Conservation (phyloP, 78 protist species). For the slime mould (Dictyostelium discoideum) region DNA sequence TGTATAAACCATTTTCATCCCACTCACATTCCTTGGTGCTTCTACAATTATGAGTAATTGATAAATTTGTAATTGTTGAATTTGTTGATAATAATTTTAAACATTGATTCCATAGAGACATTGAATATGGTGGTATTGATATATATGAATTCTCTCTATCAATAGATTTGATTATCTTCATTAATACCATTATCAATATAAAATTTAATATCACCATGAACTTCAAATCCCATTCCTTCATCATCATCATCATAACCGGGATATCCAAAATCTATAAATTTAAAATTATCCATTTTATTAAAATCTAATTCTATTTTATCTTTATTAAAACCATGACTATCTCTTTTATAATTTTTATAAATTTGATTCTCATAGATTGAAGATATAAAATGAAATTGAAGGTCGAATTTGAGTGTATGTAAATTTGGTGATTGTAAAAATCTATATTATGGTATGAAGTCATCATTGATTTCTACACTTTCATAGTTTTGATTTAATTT, state of each 20-base stretch:
- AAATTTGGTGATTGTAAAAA: background rate
- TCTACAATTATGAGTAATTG: background rate
- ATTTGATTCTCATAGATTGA: background rate
- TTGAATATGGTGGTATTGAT: background rate
- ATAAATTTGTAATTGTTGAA: background rate
- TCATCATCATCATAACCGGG: no score
- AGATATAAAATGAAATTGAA: constrained; percentile 9
- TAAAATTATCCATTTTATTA: constrained; percentile 11
- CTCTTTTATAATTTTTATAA: background rate
- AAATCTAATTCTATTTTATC: background rate
- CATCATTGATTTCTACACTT: background rate
- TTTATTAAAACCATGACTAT: background rate
- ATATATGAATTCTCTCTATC: background rate
- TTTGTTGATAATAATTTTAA: background rate
- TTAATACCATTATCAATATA: background rate
- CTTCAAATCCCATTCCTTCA: no score
- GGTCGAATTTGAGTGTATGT: background rate
- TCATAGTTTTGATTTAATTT: constrained; percentile 2
- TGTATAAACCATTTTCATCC: background rate
- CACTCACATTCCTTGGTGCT: no score
- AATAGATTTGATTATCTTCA: constrained; percentile 24
- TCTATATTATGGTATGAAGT: constrained; percentile 9
- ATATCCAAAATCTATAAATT: background rate
- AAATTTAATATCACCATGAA: no score
- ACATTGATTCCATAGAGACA: background rate